A percentile compares a stretch with the other conserved stretches of the same genome.
phyloP scores from a whole-genome alignment of 345 rosid genomes.

The Gossypium longicalyx region DNA sequence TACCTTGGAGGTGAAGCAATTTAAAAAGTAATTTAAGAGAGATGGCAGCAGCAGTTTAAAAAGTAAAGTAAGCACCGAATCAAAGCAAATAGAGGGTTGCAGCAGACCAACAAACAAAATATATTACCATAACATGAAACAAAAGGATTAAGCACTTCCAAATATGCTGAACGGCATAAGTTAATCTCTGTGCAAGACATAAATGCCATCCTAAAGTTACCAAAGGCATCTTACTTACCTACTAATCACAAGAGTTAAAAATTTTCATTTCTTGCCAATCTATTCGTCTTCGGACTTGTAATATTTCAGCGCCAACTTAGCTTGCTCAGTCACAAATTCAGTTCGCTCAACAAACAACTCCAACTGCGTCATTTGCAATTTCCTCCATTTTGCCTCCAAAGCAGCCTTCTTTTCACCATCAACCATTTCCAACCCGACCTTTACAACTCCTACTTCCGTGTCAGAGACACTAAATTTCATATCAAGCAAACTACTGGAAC shows the following conservation, averaged over 20 bases:
- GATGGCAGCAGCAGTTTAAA: too few relatives aligned
- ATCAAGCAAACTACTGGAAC: not conserved
- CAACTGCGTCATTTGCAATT: conserved; percentile 23
- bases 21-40: too few relatives aligned
- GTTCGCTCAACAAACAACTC: conserved; percentile 20
- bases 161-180: not conserved
- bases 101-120: too few relatives aligned
- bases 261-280: not conserved
- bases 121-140: too few relatives aligned
- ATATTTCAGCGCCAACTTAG: conserved; percentile 18
- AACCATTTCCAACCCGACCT: conserved; percentile 3
- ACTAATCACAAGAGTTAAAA: not conserved
- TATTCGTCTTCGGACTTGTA: not conserved
- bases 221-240: not conserved
- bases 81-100: too few relatives aligned
- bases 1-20: too few relatives aligned
- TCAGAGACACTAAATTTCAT: not conserved
- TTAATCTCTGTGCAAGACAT: not conserved
- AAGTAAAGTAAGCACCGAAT: too few relatives aligned
- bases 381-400: conserved; percentile 25
- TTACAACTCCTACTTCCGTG: conserved; percentile 16
- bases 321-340: conserved; percentile 17
- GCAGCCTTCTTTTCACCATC: not conserved
- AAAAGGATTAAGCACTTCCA: not conserved
- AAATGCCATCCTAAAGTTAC: too few relatives aligned